These are phyloP conservation scores for Phoma sp. DNA, from an alignment of 2,329 filamentous ascomycete species.

Conservation along the genomic window DNA sequence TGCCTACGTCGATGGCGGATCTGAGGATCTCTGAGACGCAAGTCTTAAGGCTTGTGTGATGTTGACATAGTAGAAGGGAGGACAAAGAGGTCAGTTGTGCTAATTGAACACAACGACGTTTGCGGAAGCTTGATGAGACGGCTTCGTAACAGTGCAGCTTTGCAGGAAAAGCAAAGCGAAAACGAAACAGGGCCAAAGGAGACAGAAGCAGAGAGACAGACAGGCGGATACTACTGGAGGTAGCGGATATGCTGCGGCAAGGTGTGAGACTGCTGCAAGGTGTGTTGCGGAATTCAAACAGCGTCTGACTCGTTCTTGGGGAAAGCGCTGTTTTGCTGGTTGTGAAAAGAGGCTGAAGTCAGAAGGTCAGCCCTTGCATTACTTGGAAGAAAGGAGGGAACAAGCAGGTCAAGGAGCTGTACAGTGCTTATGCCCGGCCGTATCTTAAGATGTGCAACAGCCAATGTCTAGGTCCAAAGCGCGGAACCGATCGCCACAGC, in stretches of 20 bases:
- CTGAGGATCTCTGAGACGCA: conserved; percentile 25
- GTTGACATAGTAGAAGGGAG: conserved; percentile 39
- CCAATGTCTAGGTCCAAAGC: conserved; percentile 31
- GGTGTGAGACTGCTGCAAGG: conserved; percentile 32
- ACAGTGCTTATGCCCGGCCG: conserved; percentile 29
- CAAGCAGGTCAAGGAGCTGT: conserved; percentile 31
- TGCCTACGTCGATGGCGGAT: conserved; percentile 33
- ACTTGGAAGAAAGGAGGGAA: conserved; percentile 38
- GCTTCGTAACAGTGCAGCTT: conserved; percentile 40
- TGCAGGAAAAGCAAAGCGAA: conserved; percentile 44
- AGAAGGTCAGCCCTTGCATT: conserved; percentile 44
- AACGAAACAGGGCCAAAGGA: conserved; percentile 28
- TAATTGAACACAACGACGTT: conserved; percentile 39
- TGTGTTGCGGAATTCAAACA: conserved; percentile 43
- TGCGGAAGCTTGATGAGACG: conserved; percentile 43
- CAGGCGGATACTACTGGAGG: conserved; percentile 37
- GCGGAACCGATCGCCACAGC: conserved; percentile 36
- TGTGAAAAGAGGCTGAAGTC: conserved; percentile 29
- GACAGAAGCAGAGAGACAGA: conserved; percentile 42
- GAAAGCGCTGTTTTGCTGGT: conserved; percentile 25
- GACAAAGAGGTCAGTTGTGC: conserved; percentile 40
- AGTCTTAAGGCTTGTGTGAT: conserved; percentile 36
- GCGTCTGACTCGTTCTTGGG: conserved; percentile 36
- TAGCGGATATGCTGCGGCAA: conserved; percentile 26
- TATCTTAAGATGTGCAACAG: conserved; percentile 32